Percentiles rank a stretch among this genome's conserved stretches.
Conservation (phyloP, 73 alveolate species). For the Breviolum minutum region DNA sequence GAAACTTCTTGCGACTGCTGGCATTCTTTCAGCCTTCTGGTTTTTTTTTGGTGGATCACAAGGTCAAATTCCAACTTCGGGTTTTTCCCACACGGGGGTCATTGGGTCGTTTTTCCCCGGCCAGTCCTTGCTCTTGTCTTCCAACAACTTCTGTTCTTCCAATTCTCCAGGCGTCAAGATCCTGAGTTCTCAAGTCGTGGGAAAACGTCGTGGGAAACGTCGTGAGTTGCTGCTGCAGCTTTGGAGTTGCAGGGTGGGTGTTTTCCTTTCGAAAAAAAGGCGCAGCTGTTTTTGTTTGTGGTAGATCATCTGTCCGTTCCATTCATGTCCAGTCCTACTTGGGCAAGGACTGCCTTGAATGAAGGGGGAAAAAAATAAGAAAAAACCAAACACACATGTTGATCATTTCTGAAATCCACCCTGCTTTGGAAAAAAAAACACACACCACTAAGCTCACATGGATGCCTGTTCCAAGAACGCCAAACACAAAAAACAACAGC, state of each 20-base stretch:
- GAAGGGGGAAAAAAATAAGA: no score
- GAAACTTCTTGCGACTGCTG: no score
- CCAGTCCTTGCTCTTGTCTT: constrained; percentile 20
- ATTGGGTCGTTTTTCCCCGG: neutral
- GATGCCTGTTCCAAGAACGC: no score
- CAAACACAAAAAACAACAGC: no score
- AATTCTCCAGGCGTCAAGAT: constrained; percentile 40
- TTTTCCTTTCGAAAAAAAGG: no score
- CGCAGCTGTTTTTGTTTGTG: neutral
- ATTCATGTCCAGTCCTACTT: no score
- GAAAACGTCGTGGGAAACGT: neutral
- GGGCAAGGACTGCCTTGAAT: no score
- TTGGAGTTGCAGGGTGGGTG: neutral
- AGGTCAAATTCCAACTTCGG: neutral
- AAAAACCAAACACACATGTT: no score
- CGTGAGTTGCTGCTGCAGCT: neutral
- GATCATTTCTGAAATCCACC: no score
- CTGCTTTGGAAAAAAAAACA: no score
- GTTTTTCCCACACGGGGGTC: neutral
- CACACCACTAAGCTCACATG: no score
- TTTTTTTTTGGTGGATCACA: neutral
- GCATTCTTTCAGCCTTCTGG: neutral
- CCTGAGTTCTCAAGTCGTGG: neutral
- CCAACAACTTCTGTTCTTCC: constrained; percentile 40
- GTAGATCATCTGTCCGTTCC: no score